Evolutionary conservation across 2,329 filamentous ascomycete species (phyloP), one percentile per base, ranked within the genome.

Genomic region (Fusarium tuaranense): DNA sequence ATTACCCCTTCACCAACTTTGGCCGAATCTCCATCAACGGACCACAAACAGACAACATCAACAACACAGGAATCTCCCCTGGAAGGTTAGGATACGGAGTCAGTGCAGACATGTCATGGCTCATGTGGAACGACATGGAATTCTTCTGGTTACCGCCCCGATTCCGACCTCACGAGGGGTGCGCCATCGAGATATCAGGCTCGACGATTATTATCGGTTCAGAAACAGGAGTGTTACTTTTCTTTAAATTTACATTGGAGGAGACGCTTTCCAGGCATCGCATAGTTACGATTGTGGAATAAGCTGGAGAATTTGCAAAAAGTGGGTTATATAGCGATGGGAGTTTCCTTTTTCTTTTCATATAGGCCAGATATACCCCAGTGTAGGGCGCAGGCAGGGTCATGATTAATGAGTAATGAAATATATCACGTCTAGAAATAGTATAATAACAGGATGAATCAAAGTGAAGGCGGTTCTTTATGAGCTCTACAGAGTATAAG

Each of bases 181-280:
- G 46, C 16, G 46, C 46, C 25, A 30, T 51, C 25, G 46, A 51
- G 46, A 22, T 51, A 27, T 51, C 46, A 30, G 46, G 46, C 16
- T 51, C 46, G 25, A 51, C 46, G 1, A 51, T 51, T 4, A 51
- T 51, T 30, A 51, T 51, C 2, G 46, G 46, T 30, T 51, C 46
- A 30, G 46, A 51, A 13, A 51, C 46, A n/a, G 46, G 46, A 30
- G 25, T 51, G 25, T 51, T 51, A 5, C 46, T 51, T 51, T 51
- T 30, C 7, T 51, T 51, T 7, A 51, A 25, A 30, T 51, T 51
- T 6, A 51, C 46, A 3, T 51, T 51, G 46, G 46, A 51, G 25
- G 46, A 51, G 5, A n/a, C 46, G 1, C 46, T 51, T 51, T 51
- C 46, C 16, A 30, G 25, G 22, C 46, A 51, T 12, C 46, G 46